A percentile compares a stretch with the other conserved stretches of the same genome.
phyloP scores from a whole-genome alignment of 352 stramenopile genomes.

The Phytopythium mirpurense region DNA sequence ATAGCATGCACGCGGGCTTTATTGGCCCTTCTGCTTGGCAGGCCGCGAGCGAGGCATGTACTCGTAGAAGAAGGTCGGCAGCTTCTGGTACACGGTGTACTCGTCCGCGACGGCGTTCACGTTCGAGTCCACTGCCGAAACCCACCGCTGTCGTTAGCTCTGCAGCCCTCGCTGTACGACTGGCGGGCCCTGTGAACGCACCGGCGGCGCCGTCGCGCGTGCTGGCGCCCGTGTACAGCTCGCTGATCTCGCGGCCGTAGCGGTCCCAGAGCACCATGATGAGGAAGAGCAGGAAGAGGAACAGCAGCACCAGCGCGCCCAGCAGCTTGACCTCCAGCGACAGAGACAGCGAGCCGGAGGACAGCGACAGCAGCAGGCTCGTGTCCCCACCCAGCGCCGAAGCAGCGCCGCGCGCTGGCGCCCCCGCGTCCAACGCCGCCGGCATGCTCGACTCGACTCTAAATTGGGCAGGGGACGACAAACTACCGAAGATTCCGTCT shows the following conservation, averaged over 20 bases:
- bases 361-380: constrained; percentile 23
- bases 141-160: too few species aligned
- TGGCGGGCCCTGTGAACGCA: constrained; percentile 5
- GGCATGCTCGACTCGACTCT: neutral
- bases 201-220: constrained; percentile 18
- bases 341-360: constrained; percentile 22
- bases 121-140: constrained; percentile 30
- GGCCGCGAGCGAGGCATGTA: constrained; percentile 73
- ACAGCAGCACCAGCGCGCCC: constrained; percentile 47
- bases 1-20: too few species aligned
- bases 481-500: too few species aligned
- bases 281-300: constrained; percentile 81
- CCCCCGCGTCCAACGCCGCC: neutral
- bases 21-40: constrained; percentile 36
- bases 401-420: too few species aligned
- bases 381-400: constrained; percentile 23
- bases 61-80: constrained; percentile 87
- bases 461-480: too few species aligned
- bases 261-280: constrained; percentile 79
- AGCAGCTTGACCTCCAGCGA: constrained; percentile 70
- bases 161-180: too few species aligned
- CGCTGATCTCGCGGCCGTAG: constrained; percentile 79
- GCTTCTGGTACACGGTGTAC: constrained; percentile 81
- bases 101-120: constrained; percentile 74
- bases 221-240: constrained; percentile 57